phyloP scores from a whole-genome alignment of 805 yeast species.

The Candida silvatica region DNA sequence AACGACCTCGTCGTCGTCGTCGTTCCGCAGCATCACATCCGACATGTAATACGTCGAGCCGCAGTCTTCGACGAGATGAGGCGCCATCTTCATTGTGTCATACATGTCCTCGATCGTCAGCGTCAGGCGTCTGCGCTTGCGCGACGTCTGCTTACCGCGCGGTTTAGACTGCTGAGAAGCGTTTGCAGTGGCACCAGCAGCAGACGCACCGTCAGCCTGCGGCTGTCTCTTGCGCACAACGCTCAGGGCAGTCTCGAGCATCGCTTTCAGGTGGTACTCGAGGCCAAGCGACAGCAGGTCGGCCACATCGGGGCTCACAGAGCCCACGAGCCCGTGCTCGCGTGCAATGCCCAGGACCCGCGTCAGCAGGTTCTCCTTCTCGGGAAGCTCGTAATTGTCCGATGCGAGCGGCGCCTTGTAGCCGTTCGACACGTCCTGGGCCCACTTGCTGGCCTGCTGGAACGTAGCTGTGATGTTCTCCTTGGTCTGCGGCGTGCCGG shows the following conservation, averaged over 20 bases:
- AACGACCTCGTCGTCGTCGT: constrained; percentile 31
- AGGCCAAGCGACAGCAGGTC: constrained; percentile 74
- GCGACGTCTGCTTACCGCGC: not conserved
- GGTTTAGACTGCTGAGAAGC: not conserved
- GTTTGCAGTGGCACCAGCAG: constrained; percentile 5
- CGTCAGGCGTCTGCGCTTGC: constrained; percentile 23
- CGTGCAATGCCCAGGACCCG: constrained; percentile 77
- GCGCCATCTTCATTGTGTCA: constrained; percentile 55
- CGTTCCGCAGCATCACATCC: constrained; percentile 45
- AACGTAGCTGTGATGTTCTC: constrained; percentile 4
- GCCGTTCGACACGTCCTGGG: constrained; percentile 85
- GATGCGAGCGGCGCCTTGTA: constrained; percentile 73
- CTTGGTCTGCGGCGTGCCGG: constrained; percentile 1
- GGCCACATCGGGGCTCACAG: constrained; percentile 67
- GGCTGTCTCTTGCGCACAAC: constrained; percentile 44
- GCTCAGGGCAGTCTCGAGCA: constrained; percentile 70
- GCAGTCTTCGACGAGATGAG: constrained; percentile 59
- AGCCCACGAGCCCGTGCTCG: constrained; percentile 83
- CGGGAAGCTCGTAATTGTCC: constrained; percentile 79
- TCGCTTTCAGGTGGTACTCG: constrained; percentile 67
- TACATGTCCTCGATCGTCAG: constrained; percentile 60
- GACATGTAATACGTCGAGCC: constrained; percentile 50
- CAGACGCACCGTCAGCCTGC: constrained; percentile 9
- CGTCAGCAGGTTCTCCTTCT: constrained; percentile 54
- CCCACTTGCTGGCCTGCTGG: constrained; percentile 65